These are phyloP conservation scores for Monilinia vaccinii-corymbosi DNA, from an alignment of 2,329 filamentous ascomycete genomes.

Conservation along the genomic window DNA sequence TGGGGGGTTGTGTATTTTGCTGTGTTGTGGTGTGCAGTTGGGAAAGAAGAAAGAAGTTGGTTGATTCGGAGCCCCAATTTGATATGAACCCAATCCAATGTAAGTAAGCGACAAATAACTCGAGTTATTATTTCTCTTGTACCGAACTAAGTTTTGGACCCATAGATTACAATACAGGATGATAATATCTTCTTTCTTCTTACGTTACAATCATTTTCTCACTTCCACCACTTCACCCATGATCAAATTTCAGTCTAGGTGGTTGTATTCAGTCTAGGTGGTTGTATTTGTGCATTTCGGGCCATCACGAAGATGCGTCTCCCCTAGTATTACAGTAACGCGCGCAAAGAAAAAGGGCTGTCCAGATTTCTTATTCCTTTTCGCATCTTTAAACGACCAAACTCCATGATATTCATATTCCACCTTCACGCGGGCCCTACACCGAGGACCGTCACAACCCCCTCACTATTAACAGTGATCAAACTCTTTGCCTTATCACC, in stretches of 20 bases:
- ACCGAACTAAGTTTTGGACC: background rate
- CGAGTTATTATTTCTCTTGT: background rate
- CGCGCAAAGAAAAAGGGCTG: background rate
- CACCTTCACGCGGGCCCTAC: background rate
- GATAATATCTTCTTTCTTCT: too few species aligned
- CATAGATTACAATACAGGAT: background rate
- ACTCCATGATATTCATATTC: conserved; percentile 1
- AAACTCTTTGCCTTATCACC: conserved; percentile 65
- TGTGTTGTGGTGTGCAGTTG: background rate
- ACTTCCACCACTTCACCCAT: background rate
- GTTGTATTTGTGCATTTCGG: background rate
- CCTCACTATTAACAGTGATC: conserved; percentile 65
- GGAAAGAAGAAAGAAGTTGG: too few species aligned
- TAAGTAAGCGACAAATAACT: background rate
- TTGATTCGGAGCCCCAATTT: background rate
- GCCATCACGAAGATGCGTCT: conserved; percentile 2
- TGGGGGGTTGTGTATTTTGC: background rate
- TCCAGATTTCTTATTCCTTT: background rate
- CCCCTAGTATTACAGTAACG: conserved; percentile 4
- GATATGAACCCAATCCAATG: too few species aligned
- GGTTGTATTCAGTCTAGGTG: background rate
- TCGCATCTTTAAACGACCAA: conserved; percentile 2
- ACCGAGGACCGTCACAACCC: conserved; percentile 63
- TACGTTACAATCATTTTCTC: background rate
- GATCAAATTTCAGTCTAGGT: background rate